A percentile compares a stretch with the other conserved stretches of the same genome.
These are phyloP conservation scores for Lipomyces kockii DNA, from an alignment of 805 yeast species.

Conservation along the genomic window DNA sequence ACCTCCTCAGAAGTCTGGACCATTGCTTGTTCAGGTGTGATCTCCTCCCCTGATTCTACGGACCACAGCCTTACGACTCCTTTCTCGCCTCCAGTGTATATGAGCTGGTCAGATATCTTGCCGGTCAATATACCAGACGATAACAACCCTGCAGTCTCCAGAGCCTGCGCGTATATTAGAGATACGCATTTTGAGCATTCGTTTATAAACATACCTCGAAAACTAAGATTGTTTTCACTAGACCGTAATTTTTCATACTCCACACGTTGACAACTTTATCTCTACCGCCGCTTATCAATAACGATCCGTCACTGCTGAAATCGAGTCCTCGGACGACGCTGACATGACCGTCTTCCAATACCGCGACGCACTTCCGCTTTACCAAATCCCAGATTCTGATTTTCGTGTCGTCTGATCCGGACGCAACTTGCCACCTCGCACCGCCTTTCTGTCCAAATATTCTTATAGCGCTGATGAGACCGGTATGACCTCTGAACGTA, in stretches of 20 bases:
- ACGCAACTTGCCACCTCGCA: conserved; percentile 73
- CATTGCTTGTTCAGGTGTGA: conserved; percentile 48
- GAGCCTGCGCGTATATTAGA: conserved; percentile 22
- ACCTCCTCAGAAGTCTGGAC: conserved; percentile 71
- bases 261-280: conserved; percentile 75
- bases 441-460: conserved; percentile 74
- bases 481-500: conserved; percentile 89
- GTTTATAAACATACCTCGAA: conserved; percentile 49
- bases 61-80: conserved; percentile 73
- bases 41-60: conserved; percentile 52
- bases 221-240: conserved; percentile 70
- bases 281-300: conserved; percentile 82
- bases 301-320: conserved; percentile 58
- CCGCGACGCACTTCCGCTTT: conserved; percentile 67
- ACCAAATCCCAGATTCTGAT: conserved; percentile 67
- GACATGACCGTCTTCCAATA: conserved; percentile 68
- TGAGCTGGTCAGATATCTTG: conserved; percentile 37
- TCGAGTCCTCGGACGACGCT: conserved; percentile 86
- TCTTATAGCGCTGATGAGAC: conserved; percentile 74
- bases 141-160: conserved; percentile 48
- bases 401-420: conserved; percentile 65
- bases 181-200: too few relatives aligned
- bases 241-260: conserved; percentile 58
- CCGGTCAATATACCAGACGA: conserved; percentile 31
- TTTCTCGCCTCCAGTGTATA: conserved; percentile 80